Percentiles rank a stretch among this genome's conserved stretches.
phyloP scores from a whole-genome alignment of 1,284 basidiomycete species.

The Schizophyllum amplum region DNA sequence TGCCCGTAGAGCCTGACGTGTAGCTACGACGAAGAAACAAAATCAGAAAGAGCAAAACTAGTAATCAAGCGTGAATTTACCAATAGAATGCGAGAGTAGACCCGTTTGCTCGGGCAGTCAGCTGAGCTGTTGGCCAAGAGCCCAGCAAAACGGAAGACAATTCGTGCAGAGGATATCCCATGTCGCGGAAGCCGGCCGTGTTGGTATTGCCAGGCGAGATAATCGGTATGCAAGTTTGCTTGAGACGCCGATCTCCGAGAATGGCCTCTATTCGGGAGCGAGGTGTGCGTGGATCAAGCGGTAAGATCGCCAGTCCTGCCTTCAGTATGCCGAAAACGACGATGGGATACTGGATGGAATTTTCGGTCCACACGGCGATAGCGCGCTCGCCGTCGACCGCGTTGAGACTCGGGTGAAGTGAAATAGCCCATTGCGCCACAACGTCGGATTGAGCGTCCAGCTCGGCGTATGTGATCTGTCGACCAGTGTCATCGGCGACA shows the following conservation, averaged over 20 bases:
- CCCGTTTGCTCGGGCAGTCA: not conserved
- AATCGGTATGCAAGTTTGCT: not conserved
- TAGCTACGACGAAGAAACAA: not conserved
- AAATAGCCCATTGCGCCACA: not conserved
- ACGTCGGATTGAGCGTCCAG: not conserved
- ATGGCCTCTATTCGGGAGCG: not conserved
- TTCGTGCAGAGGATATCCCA: not conserved
- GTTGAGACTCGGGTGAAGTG: not conserved
- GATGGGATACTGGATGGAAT: not conserved
- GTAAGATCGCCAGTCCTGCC: not conserved
- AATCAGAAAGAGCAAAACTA: not conserved
- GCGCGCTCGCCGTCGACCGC: not conserved
- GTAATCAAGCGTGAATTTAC: not conserved
- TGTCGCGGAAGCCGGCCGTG: not conserved
- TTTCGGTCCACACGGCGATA: not conserved
- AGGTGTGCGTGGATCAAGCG: not conserved
- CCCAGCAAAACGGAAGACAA: not conserved
- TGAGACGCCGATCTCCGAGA: not conserved
- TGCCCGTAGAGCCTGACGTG: not conserved
- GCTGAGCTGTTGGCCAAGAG: not conserved
- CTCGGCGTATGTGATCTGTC: not conserved
- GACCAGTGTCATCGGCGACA: not conserved
- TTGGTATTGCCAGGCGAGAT: not conserved
- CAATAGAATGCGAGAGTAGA: not conserved
- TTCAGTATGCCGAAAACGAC: not conserved